phyloP scores from a whole-genome alignment of 441 rosid genomes.

The Viola pubescens region DNA sequence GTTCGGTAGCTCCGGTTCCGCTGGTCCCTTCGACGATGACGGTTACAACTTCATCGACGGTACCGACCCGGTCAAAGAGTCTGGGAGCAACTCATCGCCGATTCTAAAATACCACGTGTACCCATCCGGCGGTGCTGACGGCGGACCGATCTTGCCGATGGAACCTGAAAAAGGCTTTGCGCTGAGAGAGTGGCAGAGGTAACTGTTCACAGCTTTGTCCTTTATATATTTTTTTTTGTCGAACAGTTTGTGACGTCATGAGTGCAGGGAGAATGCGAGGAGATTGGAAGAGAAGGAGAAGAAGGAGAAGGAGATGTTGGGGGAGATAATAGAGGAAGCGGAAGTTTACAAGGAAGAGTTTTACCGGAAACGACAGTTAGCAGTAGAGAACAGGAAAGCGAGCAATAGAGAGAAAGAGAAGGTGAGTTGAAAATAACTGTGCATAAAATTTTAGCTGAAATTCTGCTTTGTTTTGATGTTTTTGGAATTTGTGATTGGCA shows the following conservation, averaged over 20 bases:
- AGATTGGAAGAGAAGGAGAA: conserved; percentile 69
- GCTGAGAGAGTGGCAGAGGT: conserved; percentile 86
- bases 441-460: background rate
- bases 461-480: background rate
- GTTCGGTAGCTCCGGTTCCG: too few relatives aligned
- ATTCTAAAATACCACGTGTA: too few relatives aligned
- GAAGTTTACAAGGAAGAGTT: conserved; percentile 59
- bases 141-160: conserved; percentile 55
- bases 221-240: background rate
- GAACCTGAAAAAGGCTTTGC: conserved; percentile 56
- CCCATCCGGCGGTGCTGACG: conserved; percentile 21
- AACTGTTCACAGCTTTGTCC: background rate
- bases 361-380: conserved; percentile 51
- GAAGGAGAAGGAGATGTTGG: conserved; percentile 65
- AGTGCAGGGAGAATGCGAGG: conserved; percentile 55
- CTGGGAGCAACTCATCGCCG: conserved; percentile 22
- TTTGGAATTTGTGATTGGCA: conserved; percentile 16
- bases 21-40: too few relatives aligned
- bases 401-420: conserved; percentile 63
- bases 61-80: conserved; percentile 25
- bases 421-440: conserved; percentile 22
- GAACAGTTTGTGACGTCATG: background rate
- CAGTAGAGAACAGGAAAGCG: conserved; percentile 42
- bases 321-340: conserved; percentile 60
- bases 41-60: too few relatives aligned